phyloP scores from a whole-genome alignment of 2,329 filamentous ascomycete genomes.

The Tolypocladium sp. region DNA sequence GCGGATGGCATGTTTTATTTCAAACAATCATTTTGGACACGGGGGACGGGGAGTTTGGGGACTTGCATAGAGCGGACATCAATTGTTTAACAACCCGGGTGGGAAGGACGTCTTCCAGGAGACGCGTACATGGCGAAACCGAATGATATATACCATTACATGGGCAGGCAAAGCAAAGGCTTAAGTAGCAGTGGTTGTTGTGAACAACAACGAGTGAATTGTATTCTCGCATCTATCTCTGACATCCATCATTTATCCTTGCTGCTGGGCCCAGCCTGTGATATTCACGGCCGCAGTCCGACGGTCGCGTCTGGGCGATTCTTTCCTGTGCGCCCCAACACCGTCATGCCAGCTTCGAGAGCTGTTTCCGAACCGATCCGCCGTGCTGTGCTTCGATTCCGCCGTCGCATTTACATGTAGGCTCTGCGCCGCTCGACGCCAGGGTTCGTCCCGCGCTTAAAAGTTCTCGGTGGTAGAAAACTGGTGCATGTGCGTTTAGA shows the following conservation, averaged over 20 bases:
- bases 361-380: not conserved
- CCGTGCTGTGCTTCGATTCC: not conserved
- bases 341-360: not conserved
- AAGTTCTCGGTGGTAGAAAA: constrained; percentile 14
- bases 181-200: not conserved
- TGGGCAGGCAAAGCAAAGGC: not conserved
- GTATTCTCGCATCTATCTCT: not conserved
- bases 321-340: not conserved
- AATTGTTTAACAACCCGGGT: not conserved
- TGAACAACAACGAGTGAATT: not conserved
- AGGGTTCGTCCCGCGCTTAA: constrained; percentile 1
- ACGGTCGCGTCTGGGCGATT: not conserved
- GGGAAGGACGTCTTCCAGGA: not conserved
- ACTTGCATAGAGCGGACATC: not conserved
- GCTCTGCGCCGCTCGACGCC: not conserved
- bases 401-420: not conserved
- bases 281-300: not conserved
- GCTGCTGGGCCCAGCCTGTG: not conserved
- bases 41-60: not conserved
- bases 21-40: not conserved
- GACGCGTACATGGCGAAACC: not conserved
- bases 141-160: not conserved
- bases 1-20: not conserved
- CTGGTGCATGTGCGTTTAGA: constrained; percentile 4
- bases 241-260: not conserved